Percentiles rank a stretch among this genome's conserved stretches.
Conservation (phyloP, 495 filamentous ascomycete genomes). For the Echria macrotheca region DNA sequence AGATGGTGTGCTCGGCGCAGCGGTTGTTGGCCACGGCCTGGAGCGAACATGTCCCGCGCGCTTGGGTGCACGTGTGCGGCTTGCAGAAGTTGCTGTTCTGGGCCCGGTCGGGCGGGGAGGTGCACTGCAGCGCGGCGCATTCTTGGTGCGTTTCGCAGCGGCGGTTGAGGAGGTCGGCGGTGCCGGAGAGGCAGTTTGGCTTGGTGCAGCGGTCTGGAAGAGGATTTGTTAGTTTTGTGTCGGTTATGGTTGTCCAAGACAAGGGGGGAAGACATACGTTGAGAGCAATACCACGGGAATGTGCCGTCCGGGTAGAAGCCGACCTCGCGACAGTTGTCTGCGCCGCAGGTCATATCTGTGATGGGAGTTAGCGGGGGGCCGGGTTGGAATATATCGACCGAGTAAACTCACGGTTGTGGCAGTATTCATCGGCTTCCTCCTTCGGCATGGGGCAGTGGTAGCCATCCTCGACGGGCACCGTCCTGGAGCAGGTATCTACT, state of each 20-base stretch:
- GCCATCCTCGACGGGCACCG: not conserved
- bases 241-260: not conserved
- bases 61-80: slow-evolving; percentile 11
- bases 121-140: slow-evolving; percentile 10
- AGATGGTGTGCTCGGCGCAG: slow-evolving; percentile 9
- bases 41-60: not conserved
- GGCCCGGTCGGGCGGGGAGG: not conserved
- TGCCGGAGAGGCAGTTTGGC: not conserved
- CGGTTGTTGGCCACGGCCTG: slow-evolving; percentile 5
- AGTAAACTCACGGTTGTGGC: not conserved
- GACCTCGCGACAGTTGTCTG: not conserved
- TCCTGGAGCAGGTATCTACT: not conserved
- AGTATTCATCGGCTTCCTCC: not conserved
- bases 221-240: not conserved
- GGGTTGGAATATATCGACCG: not conserved
- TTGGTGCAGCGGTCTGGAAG: slow-evolving; percentile 11
- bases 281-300: slow-evolving; percentile 1
- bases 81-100: slow-evolving; percentile 7
- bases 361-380: not conserved
- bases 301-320: not conserved
- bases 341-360: slow-evolving; percentile 5
- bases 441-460: not conserved
- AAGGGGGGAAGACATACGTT: not conserved
- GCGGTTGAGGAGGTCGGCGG: slow-evolving; percentile 7
- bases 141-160: slow-evolving; percentile 8